Percentiles rank a stretch among this genome's conserved stretches.
Conservation (phyloP, 208 protist genomes). For the Acanthamoeba sp. region DNA sequence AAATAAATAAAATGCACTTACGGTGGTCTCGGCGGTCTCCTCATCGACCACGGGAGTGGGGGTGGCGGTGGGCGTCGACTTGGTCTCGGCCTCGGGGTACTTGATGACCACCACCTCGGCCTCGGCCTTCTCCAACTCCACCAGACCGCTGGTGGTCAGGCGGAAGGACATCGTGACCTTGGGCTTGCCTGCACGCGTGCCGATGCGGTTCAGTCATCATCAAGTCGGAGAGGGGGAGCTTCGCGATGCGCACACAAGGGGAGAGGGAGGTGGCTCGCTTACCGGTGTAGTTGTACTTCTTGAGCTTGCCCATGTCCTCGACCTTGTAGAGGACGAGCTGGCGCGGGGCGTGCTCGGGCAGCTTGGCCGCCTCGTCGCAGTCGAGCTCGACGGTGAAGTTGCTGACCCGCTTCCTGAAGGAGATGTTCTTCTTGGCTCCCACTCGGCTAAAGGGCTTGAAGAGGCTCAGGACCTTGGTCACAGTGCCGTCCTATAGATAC, state of each 20-base stretch:
- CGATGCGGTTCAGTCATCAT: no score
- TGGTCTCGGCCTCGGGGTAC: conserved; percentile 7
- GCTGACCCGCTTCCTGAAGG: conserved; percentile 24
- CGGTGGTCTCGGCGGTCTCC: neutral
- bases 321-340: conserved; percentile 8
- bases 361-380: conserved; percentile 22
- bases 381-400: conserved; percentile 60
- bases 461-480: conserved; percentile 36
- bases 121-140: conserved; percentile 80
- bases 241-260: neutral
- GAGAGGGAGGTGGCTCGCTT: neutral
- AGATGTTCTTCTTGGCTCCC: conserved; percentile 61
- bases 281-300: conserved; percentile 69
- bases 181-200: conserved; percentile 78
- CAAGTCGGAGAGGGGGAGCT: neutral
- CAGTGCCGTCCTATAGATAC: neutral
- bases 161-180: conserved; percentile 75
- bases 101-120: conserved; percentile 76
- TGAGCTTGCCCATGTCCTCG: neutral
- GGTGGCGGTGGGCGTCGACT: neutral
- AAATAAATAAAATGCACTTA: neutral
- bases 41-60: neutral
- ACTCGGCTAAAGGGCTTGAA: conserved; percentile 50
- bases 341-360: neutral
- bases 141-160: conserved; percentile 76